These are phyloP conservation scores for Nemania sp. DNA, from an alignment of 2,329 filamentous ascomycete genomes.

Conservation along the genomic window DNA sequence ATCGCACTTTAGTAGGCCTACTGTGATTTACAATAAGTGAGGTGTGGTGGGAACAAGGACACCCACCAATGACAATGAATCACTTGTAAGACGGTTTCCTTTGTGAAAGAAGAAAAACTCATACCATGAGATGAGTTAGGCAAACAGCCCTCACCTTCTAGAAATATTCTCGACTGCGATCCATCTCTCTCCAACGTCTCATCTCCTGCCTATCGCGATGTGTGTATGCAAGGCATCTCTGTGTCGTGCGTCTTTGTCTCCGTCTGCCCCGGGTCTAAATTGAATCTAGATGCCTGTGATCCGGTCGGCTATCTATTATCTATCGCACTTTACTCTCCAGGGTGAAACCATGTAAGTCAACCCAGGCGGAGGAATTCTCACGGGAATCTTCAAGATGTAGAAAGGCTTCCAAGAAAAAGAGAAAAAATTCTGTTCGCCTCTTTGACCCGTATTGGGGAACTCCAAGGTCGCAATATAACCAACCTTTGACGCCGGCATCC, in stretches of 20 bases:
- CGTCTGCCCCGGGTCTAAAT: background rate
- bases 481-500: background rate
- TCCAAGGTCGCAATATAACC: conserved; percentile 2
- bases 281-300: background rate
- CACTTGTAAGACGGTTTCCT: conserved; percentile 22
- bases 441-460: conserved; percentile 27
- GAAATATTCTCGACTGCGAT: conserved; percentile 30
- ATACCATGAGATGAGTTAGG: conserved; percentile 34
- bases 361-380: conserved; percentile 15
- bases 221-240: conserved; percentile 7
- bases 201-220: background rate
- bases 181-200: conserved; percentile 2
- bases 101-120: too few relatives aligned
- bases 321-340: background rate
- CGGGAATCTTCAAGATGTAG: conserved; percentile 26
- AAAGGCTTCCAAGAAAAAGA: conserved; percentile 15
- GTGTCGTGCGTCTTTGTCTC: conserved; percentile 28
- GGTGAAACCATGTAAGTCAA: conserved; percentile 29
- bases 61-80: background rate
- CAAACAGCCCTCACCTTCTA: conserved; percentile 25
- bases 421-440: conserved; percentile 11
- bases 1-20: background rate
- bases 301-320: conserved; percentile 13
- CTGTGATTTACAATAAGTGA: conserved; percentile 6
- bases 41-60: conserved; percentile 15